Base-by-base conservation (phyloP, 2,329 filamentous ascomycete genomes). In the Didymella arachidicola region DNA sequence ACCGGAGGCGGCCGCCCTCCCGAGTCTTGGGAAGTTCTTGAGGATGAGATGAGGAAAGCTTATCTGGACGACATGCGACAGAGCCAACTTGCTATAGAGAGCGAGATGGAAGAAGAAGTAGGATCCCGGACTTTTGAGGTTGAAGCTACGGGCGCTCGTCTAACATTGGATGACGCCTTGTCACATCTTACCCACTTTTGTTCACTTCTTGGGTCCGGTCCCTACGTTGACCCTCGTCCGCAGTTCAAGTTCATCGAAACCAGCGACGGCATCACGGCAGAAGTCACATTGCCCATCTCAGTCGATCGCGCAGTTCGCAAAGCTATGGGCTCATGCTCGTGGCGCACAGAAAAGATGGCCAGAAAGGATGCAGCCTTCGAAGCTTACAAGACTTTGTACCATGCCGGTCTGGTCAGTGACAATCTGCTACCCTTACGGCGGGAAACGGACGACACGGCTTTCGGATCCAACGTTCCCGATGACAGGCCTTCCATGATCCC, bases 181-280 rank as follows among this genome's bases (percentile, higher is more conserved):
- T 77, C 82, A n/a, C 92, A 95, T 73, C 82, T 98, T 1, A 82
- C 90, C 45, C 92, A 96, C 74, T 96, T 97, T 66, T 97, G 93
- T 74, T 79, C 81, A 0, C 82, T 83, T 0, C 73, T 93, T 0
- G 82, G 85, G 0, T 78, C 79, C 0, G 80, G 79, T 0, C 83
- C 85, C 26, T 91, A 87, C 69, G 81, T 88, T 7, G 86, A 93
- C 64, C 79, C 79, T 18, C 80, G 84, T 1, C 92, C 93, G 0
- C 85, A 90, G 47, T 96, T 93, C 68, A 79, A 86, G 14, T 80
- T 87, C 32, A 72, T 80, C 3, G 67, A 73, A 2, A 42, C 30
- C 0, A 65, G 69, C 4, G 36, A 29, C 7, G 50, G 59, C 18
- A 68, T 87, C 22, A 79, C 71, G 1, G 89, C 89, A 2, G 86